Evolutionary conservation across 352 stramenopile genomes (phyloP).

Genomic region (Globisporangium mamillatum): DNA sequence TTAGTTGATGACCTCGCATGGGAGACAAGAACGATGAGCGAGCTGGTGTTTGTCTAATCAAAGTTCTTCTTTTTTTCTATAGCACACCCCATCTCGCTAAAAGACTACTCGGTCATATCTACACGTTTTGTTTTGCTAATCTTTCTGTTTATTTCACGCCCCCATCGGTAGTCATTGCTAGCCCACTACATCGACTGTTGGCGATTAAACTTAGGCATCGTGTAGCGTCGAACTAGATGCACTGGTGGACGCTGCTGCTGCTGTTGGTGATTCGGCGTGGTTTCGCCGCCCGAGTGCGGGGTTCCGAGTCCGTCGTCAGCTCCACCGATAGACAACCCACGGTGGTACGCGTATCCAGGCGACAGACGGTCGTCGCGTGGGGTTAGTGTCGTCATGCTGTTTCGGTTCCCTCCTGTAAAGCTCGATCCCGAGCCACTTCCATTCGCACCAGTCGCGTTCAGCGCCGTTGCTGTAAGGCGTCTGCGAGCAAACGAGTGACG

Average conservation of each 20-base stretch:
- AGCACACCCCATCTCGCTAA: conserved; percentile 7
- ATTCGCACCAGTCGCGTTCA: conserved; percentile 2
- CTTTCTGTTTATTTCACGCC: not conserved
- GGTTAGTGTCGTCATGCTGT: not conserved
- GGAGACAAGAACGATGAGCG: not conserved
- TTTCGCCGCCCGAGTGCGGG: conserved; percentile 20
- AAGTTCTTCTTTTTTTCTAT: conserved; percentile 12
- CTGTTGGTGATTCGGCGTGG: not conserved
- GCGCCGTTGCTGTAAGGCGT: conserved; percentile 51
- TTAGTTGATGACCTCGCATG: not conserved
- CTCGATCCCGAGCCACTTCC: conserved; percentile 4
- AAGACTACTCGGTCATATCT: conserved; percentile 7
- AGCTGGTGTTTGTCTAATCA: not conserved
- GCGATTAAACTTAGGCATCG: conserved; percentile 21
- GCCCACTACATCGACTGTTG: conserved; percentile 25
- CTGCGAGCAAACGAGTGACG: conserved; percentile 49
- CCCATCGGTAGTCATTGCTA: not conserved
- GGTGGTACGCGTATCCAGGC: not conserved
- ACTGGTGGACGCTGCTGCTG: conserved; percentile 16
- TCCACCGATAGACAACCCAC: not conserved
- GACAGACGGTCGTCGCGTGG: not conserved
- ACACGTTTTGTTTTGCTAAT: conserved; percentile 10
- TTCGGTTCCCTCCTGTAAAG: conserved; percentile 2
- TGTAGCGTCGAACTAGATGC: conserved; percentile 46
- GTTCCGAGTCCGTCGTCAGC: conserved; percentile 22